Evolutionary conservation across 345 rosid genomes (phyloP), one percentile per base, ranked within the genome.

Genomic region (Schrenkiella parvula): DNA sequence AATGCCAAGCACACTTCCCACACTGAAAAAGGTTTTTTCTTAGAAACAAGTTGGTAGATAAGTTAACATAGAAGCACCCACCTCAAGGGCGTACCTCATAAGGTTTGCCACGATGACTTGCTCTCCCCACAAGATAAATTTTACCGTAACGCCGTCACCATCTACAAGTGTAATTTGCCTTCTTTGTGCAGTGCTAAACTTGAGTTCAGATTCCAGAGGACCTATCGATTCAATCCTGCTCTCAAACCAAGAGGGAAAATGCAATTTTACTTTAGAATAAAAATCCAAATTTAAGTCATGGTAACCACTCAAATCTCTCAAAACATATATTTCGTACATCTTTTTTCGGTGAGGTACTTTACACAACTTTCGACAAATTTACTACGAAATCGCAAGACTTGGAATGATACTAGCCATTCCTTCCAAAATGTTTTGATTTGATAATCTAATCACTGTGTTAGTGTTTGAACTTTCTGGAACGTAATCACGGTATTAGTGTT

Each of bases 61-160:
- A 14, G 57, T 59, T 9, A 51, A 5, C n/a, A 58, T 47, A 41
- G 51, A 68, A 62, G 42, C 64, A 61, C 37, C 64, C 15, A 70
- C 26, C 57, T n/a, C 70, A 63, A 72, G 71, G 82, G 55, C 42
- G 76, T 83, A 89, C 99, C 99, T 95, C 78, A 91, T 78, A 70
- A 91, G 88, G 77, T 89, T 89, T 74, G 93, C 92, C 29, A 91
- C 78, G 66, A 87, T 71, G 76, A 82, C 81, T 72, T 91, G 97
- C 74, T 95, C 96, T 39, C 91, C 97, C 99, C 99, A 91, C 68
- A 95, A 76, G 64, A 91, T 77, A 81, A 89, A 89, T 26, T 87
- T 85, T 47, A 88, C 47, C 76, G 69, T 84, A 75, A 73, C 59
- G 7, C 89, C 93, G 74, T 91, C 92, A 43, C 78, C 80, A 73